These are phyloP conservation scores for Marasmius oreades DNA, from an alignment of 1,284 basidiomycete species.

Conservation along the genomic window DNA sequence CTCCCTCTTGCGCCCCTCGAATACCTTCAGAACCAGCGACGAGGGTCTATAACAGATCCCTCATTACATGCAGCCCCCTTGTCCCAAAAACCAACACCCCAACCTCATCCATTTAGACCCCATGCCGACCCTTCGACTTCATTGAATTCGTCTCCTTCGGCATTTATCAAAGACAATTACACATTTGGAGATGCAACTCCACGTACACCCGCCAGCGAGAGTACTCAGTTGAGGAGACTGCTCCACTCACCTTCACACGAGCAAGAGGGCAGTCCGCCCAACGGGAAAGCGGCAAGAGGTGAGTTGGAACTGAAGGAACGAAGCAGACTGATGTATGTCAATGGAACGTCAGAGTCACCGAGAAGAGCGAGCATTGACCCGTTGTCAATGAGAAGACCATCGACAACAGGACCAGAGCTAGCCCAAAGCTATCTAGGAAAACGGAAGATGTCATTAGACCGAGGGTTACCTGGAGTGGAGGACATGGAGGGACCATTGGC, in stretches of 20 bases:
- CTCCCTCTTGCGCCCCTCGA: slow-evolving; percentile 66
- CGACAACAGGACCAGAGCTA: slow-evolving; percentile 34
- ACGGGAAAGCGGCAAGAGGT: slow-evolving; percentile 19
- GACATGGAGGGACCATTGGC: slow-evolving; percentile 48
- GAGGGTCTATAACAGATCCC: slow-evolving; percentile 78
- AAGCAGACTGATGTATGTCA: not conserved
- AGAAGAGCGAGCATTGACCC: not conserved
- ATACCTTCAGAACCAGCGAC: slow-evolving; percentile 70
- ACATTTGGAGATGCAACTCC: slow-evolving; percentile 62
- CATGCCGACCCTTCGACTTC: slow-evolving; percentile 25
- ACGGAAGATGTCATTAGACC: slow-evolving; percentile 76
- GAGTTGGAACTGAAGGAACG: not conserved
- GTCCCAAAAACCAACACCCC: slow-evolving; percentile 23
- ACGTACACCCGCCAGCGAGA: slow-evolving; percentile 31
- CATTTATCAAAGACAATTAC: slow-evolving; percentile 56
- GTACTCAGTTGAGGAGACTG: slow-evolving; percentile 47
- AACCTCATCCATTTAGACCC: slow-evolving; percentile 23
- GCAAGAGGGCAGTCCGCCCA: slow-evolving; percentile 24
- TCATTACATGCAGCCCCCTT: slow-evolving; percentile 58
- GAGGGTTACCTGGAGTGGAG: slow-evolving; percentile 47
- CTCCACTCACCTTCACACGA: slow-evolving; percentile 49
- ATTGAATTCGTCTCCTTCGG: slow-evolving; percentile 31
- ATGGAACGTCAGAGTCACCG: not conserved
- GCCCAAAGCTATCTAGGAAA: slow-evolving; percentile 56
- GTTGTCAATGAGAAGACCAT: slow-evolving; percentile 63